A percentile compares a stretch with the other conserved stretches of the same genome.
These are phyloP conservation scores for Jatropha multifida DNA, from an alignment of 441 rosid species.

Conservation along the genomic window DNA sequence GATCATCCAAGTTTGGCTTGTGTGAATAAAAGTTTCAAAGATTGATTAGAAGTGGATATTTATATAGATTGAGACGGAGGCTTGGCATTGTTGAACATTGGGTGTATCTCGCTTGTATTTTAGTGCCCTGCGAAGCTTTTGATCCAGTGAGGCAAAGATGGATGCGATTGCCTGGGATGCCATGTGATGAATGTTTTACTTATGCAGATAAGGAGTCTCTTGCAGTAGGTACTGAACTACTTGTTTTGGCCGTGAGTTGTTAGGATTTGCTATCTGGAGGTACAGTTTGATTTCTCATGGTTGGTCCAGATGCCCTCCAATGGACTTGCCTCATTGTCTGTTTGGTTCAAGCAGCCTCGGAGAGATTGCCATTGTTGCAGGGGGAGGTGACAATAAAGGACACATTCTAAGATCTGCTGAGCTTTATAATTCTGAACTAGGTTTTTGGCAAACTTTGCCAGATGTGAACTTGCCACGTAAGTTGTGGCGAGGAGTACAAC, in stretches of 20 bases:
- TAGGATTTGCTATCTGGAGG: slow-evolving; percentile 39
- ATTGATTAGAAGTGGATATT: slow-evolving; percentile 39
- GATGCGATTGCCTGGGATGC: slow-evolving; percentile 51
- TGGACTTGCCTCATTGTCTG: slow-evolving; percentile 48
- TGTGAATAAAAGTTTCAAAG: slow-evolving; percentile 43
- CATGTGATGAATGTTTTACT: slow-evolving; percentile 48
- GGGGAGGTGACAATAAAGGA: slow-evolving; percentile 45
- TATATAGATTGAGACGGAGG: slow-evolving; percentile 41
- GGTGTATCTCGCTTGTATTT: slow-evolving; percentile 48
- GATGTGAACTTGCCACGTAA: slow-evolving; percentile 50
- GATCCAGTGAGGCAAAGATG: slow-evolving; percentile 45
- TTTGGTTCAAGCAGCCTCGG: slow-evolving; percentile 56
- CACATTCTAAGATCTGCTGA: slow-evolving; percentile 41
- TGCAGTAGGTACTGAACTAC: slow-evolving; percentile 54
- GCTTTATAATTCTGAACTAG: slow-evolving; percentile 45
- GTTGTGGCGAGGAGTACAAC: slow-evolving; percentile 54
- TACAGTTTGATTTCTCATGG: slow-evolving; percentile 21
- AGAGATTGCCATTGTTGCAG: slow-evolving; percentile 50
- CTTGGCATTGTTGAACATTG: slow-evolving; percentile 52
- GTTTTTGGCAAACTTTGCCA: slow-evolving; percentile 41
- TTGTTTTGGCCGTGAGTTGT: slow-evolving; percentile 52
- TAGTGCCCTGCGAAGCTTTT: slow-evolving; percentile 55
- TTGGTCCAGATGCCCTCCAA: slow-evolving; percentile 42
- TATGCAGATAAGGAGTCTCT: slow-evolving; percentile 59
- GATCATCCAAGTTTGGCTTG: slow-evolving; percentile 43